Conservation (phyloP, 2,329 filamentous ascomycete species). For the Colletotrichum sidae region DNA sequence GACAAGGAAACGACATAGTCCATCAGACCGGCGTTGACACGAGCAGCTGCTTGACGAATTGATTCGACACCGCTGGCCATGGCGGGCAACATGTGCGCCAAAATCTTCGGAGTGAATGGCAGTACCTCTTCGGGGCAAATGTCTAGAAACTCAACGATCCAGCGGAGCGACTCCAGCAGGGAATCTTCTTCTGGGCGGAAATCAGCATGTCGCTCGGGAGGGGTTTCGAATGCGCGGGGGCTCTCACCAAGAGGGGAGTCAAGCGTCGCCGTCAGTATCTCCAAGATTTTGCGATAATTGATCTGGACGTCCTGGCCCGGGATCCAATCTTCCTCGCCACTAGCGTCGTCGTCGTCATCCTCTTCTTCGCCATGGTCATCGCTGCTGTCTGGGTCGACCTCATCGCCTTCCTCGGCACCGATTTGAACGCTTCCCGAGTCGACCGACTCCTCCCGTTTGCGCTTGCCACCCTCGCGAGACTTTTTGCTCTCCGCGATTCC, state of each 20-base stretch:
- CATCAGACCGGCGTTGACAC: conserved; percentile 92
- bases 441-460: conserved; percentile 76
- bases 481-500: conserved; percentile 89
- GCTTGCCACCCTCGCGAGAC: conserved; percentile 73
- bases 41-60: conserved; percentile 87
- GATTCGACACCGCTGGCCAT: conserved; percentile 93
- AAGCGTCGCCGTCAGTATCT: conserved; percentile 90
- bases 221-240: too few species aligned
- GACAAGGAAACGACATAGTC: conserved; percentile 93
- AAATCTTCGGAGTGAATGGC: conserved; percentile 90
- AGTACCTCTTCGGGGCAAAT: conserved; percentile 98
- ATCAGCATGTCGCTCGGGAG: not conserved
- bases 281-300: conserved; percentile 90
- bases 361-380: conserved; percentile 75
- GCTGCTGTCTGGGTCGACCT: conserved; percentile 67
- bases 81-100: conserved; percentile 91
- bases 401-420: conserved; percentile 70
- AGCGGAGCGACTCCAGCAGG: conserved; percentile 88
- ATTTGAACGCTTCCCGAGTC: conserved; percentile 73
- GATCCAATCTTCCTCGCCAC: conserved; percentile 92
- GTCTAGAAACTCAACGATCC: conserved; percentile 96
- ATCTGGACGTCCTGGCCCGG: conserved; percentile 97
- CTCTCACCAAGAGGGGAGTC: conserved; percentile 80
- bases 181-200: conserved; percentile 83
- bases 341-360: conserved; percentile 71